These are phyloP conservation scores for Fusarium camptoceras DNA, from an alignment of 2,329 filamentous ascomycete species.

Conservation along the genomic window DNA sequence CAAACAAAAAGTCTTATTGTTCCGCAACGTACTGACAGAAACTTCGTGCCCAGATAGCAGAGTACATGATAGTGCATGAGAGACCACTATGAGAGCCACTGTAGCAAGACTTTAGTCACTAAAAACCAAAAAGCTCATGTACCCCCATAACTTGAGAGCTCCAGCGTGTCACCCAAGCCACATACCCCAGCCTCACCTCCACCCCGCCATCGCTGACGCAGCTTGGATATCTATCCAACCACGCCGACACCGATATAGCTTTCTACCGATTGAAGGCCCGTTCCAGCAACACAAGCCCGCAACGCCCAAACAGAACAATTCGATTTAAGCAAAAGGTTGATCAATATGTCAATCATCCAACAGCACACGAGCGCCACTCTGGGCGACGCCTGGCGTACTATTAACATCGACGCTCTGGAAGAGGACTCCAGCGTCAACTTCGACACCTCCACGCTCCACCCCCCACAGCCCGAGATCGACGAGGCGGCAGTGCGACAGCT, in stretches of 20 bases:
- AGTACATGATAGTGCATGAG: background rate
- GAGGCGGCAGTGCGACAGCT: conserved; percentile 83
- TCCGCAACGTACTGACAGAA: background rate
- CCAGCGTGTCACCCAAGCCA: conserved; percentile 27
- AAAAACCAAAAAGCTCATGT: background rate
- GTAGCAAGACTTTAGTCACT: background rate
- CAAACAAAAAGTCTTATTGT: background rate
- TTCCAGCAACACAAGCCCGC: conserved; percentile 9
- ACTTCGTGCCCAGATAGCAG: background rate
- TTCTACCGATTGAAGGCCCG: conserved; percentile 7
- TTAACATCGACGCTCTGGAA: conserved; percentile 92
- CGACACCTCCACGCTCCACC: conserved; percentile 84
- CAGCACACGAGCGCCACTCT: conserved; percentile 71
- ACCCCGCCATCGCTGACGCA: conserved; percentile 52
- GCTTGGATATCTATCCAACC: conserved; percentile 36
- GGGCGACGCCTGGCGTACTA: conserved; percentile 81
- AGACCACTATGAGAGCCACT: background rate
- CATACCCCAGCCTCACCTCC: conserved; percentile 44
- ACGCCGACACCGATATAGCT: conserved; percentile 35
- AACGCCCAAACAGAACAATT: background rate
- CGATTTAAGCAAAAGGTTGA: conserved; percentile 1
- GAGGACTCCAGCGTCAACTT: conserved; percentile 94
- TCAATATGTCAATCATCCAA: conserved; percentile 73
- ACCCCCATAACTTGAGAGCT: background rate
- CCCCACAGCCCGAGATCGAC: conserved; percentile 77